Conservation (phyloP, 169 alveolate species). For the Perkinsus olseni region DNA sequence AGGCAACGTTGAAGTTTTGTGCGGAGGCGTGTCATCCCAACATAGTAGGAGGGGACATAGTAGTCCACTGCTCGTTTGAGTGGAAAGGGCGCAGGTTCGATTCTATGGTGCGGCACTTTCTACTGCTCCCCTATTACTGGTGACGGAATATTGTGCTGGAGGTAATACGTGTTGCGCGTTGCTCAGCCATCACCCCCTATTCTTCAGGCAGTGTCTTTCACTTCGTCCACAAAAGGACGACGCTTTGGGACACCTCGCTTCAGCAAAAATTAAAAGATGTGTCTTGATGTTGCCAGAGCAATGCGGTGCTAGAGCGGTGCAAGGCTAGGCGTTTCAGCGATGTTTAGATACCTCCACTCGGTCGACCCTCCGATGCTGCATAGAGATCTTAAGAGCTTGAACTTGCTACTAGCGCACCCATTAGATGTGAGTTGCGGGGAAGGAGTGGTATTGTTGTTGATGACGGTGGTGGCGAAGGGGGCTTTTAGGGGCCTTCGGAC, state of each 20-base stretch:
- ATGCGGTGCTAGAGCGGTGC: constrained; percentile 25
- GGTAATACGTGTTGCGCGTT: constrained; percentile 18
- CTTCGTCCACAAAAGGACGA: constrained; percentile 46
- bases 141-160: constrained; percentile 52
- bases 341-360: constrained; percentile 38
- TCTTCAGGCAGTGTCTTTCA: constrained; percentile 28
- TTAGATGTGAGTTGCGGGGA: constrained; percentile 25
- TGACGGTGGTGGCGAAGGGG: background rate
- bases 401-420: constrained; percentile 16
- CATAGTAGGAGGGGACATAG: background rate
- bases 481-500: constrained; percentile 20
- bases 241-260: constrained; percentile 27
- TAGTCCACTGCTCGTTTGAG: background rate
- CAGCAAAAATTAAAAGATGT: constrained; percentile 47
- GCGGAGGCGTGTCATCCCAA: background rate
- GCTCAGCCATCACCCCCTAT: background rate
- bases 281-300: constrained; percentile 57
- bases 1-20: background rate
- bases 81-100: background rate
- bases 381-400: constrained; percentile 61
- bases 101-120: background rate
- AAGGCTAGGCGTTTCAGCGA: background rate
- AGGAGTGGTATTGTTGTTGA: background rate
- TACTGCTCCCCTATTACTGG: background rate
- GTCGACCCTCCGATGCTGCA: constrained; percentile 52